A percentile compares a stretch with the other conserved stretches of the same genome.
Evolutionary conservation across 495 filamentous ascomycete species (phyloP).

Genomic region (Copromyces sp.): DNA sequence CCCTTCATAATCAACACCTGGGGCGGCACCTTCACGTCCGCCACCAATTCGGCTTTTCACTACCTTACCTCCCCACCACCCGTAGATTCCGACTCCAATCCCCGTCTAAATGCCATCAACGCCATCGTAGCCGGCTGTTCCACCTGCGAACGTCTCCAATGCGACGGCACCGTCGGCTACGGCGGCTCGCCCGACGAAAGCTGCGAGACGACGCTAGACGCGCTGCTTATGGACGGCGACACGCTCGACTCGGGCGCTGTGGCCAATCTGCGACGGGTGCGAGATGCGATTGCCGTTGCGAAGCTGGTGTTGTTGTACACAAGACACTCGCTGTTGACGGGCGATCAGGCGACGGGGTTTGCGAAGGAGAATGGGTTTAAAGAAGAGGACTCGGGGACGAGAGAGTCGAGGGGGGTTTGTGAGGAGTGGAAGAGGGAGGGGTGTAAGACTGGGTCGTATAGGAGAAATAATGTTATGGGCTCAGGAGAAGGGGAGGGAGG

Average conservation of each 20-base stretch:
- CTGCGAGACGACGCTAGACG: slow-evolving; percentile 41
- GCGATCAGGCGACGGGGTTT: slow-evolving; percentile 36
- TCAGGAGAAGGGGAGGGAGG: slow-evolving; percentile 4
- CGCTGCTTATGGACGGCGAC: slow-evolving; percentile 36
- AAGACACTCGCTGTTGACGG: slow-evolving; percentile 34
- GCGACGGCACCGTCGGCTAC: slow-evolving; percentile 37
- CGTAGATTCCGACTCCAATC: slow-evolving; percentile 7
- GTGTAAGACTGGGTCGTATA: slow-evolving; percentile 31
- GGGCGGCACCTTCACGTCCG: slow-evolving; percentile 35
- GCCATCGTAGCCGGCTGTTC: slow-evolving; percentile 35
- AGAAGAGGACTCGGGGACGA: slow-evolving; percentile 29
- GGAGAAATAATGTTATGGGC: slow-evolving; percentile 29
- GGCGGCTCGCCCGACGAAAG: slow-evolving; percentile 38
- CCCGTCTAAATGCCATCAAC: slow-evolving; percentile 20
- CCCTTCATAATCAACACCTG: slow-evolving; percentile 39
- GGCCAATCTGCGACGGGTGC: slow-evolving; percentile 32
- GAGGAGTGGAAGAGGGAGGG: slow-evolving; percentile 24
- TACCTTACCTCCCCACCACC: slow-evolving; percentile 14
- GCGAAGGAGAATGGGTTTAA: slow-evolving; percentile 34
- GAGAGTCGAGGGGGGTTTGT: slow-evolving; percentile 23
- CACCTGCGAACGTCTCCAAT: slow-evolving; percentile 35
- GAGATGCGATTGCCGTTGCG: slow-evolving; percentile 34
- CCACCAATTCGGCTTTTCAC: slow-evolving; percentile 38
- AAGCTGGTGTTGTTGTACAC: slow-evolving; percentile 36
- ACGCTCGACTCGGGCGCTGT: slow-evolving; percentile 37